Base-by-base conservation (phyloP, 2,329 filamentous ascomycete genomes). In the Peltaster fructicola region DNA sequence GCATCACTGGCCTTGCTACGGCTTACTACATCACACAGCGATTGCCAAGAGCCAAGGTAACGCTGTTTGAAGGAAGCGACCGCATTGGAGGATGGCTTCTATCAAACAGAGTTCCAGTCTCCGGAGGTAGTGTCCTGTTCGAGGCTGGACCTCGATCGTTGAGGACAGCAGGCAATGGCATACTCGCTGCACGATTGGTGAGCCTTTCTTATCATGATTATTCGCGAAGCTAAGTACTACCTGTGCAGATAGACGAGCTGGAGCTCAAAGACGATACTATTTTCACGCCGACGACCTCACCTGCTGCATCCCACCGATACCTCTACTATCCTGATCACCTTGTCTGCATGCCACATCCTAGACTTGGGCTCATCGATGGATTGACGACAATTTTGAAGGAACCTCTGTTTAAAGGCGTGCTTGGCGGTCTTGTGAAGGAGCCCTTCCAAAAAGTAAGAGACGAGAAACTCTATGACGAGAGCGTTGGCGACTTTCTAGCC, bases 241-340 rank as follows among this genome's bases (percentile, higher is more conserved):
- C 10, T 13, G 11, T 18, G 18, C 40, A 77, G 72, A 51, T 76
- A 27, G 48, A 59, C 31, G 59, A 66, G 17, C 51, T 80, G 17
- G 58, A 57, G 12, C 44, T 81, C 18, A 38, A 55, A 22, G 48
- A 68, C 26, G 54, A 74, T 30, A 45, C 80, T 15, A 47, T 71
- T 25, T 55, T 54, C 40, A 70, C 60, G 22, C 50, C 50, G 4
- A 63, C 53, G 20, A 46, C 45, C 15, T 59, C 63, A 4, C 53
- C 63, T 25, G 59, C 61, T 26, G 58, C 69, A 7, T 50, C 48
- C 27, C 74, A 73, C 44, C 75, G 82, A 33, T 93, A 73, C 50
- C 59, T 95, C 31, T 93, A 88, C 61, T 91, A 90, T 43, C 79
- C 79, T 2, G 77, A 92, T 46, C 78, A 73, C 41, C 64, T 88